These are phyloP conservation scores for Byssothecium circinans DNA, from an alignment of 2,329 filamentous ascomycete species.

Conservation along the genomic window DNA sequence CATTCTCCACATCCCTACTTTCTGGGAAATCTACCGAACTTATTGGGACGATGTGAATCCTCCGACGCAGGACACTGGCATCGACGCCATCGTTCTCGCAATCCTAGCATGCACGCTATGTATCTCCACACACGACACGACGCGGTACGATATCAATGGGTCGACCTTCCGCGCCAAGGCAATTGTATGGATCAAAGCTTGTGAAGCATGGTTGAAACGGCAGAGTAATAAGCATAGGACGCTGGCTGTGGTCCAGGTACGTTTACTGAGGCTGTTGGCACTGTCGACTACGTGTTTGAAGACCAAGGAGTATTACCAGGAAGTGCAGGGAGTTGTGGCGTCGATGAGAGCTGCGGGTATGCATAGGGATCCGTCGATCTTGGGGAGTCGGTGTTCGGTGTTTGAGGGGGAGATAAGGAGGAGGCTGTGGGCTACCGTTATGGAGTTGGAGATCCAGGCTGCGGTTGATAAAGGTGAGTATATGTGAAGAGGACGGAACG, in stretches of 20 bases:
- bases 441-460: slow-evolving; percentile 58
- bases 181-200: slow-evolving; percentile 41
- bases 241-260: slow-evolving; percentile 51
- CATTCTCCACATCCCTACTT: slow-evolving; percentile 55
- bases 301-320: slow-evolving; percentile 24
- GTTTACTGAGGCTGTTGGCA: slow-evolving; percentile 53
- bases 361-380: slow-evolving; percentile 50
- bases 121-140: slow-evolving; percentile 28
- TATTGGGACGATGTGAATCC: slow-evolving; percentile 47
- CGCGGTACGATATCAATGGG: slow-evolving; percentile 42
- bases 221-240: slow-evolving; percentile 57
- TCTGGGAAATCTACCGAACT: slow-evolving; percentile 49
- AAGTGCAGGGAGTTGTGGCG: slow-evolving; percentile 41
- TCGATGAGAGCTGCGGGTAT: slow-evolving; percentile 54
- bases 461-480: slow-evolving; percentile 50
- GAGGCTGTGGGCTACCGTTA: slow-evolving; percentile 58
- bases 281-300: slow-evolving; percentile 52
- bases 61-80: slow-evolving; percentile 16
- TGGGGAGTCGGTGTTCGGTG: slow-evolving; percentile 26
- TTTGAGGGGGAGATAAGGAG: slow-evolving; percentile 56
- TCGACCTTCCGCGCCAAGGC: slow-evolving; percentile 42
- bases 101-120: slow-evolving; percentile 43
- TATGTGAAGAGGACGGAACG: not conserved
- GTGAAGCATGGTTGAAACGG: slow-evolving; percentile 44
- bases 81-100: slow-evolving; percentile 43